These are phyloP conservation scores for Clonostachys rosea DNA, from an alignment of 2,329 filamentous ascomycete genomes.

Conservation along the genomic window DNA sequence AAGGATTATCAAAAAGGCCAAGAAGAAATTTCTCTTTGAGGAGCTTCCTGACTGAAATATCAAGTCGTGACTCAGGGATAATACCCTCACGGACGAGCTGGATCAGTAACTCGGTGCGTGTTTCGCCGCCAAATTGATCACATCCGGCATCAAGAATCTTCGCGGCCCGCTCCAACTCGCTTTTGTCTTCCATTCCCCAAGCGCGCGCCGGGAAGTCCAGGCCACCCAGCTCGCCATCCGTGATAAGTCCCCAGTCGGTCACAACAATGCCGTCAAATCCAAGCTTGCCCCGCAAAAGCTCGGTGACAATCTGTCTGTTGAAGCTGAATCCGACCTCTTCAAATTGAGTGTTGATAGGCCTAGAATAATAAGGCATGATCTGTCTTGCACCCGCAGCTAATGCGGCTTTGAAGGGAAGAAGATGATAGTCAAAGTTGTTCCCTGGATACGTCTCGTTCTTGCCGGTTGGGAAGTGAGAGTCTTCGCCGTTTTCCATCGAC, in stretches of 20 bases:
- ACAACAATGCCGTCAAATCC: conserved; percentile 45
- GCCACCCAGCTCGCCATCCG: conserved; percentile 31
- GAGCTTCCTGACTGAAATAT: conserved; percentile 37
- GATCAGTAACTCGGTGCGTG: conserved; percentile 39
- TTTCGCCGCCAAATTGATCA: conserved; percentile 48
- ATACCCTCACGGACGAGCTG: conserved; percentile 34
- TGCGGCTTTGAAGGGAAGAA: conserved; percentile 45
- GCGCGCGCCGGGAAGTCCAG: conserved; percentile 40
- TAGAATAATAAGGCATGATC: conserved; percentile 48
- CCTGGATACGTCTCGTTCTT: conserved; percentile 47
- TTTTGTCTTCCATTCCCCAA: conserved; percentile 43
- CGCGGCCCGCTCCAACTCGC: conserved; percentile 30
- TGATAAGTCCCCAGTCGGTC: conserved; percentile 49
- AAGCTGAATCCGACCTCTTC: conserved; percentile 44
- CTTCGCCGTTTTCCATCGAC: conserved; percentile 40
- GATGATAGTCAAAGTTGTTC: conserved; percentile 41
- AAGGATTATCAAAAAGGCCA: conserved; percentile 46
- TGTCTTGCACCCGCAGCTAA: conserved; percentile 42
- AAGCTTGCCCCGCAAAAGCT: conserved; percentile 37
- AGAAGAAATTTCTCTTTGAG: conserved; percentile 45
- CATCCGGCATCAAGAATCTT: conserved; percentile 43
- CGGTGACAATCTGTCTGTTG: conserved; percentile 45
- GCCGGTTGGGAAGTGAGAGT: conserved; percentile 46
- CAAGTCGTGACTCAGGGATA: conserved; percentile 34
- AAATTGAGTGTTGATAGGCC: conserved; percentile 38